Evolutionary conservation across 768 basidiomycete species (phyloP), one percentile per base, ranked within the genome.

Genomic region (Lentinula boryana): DNA sequence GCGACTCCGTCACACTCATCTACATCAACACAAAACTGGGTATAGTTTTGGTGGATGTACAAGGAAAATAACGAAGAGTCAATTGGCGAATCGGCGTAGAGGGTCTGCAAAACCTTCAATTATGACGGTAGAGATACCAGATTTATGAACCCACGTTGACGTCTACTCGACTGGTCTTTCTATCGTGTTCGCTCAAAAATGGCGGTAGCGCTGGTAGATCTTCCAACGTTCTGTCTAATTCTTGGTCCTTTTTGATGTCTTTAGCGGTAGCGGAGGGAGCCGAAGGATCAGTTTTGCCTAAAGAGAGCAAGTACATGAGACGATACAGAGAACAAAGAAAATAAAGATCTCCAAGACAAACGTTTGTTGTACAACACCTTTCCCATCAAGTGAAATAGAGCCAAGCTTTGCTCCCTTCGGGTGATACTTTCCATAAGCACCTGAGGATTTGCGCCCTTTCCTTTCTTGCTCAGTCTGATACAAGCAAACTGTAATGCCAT

Each of bases 321-420:
- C 2, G 56, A 41, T 23, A 63, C n/a, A 62, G 21, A 33, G 32
- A 27, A 49, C 16, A 4, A 16, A 51, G 46, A 38, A 35, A 12
- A 36, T 23, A 16, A 51, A 35, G n/a, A 53, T 38, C n/a, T 54
- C 46, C 44, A 51, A 32, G 1, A 72, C 84, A 59, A 48, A 97
- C 97, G 85, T 73, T 98, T 99, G 71, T 96, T 98, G 70, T 97
- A 98, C 52, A 98, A 71, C 1, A 98, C 83, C 74, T 92, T 96
- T 15, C 97, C 97, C 53, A 99, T 77, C 16, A 98, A 73, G 73
- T 98, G 97, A 69, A 99, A 99, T 55, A 99, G 74, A 9, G 84
- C 85, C 15, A 99, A 75, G 62, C 86, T 91, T 67, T 93, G 89
- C 68, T 99, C 97, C 58, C 93, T 78, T 60, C 88, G 76, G 21